Evolutionary conservation across 1,284 basidiomycete genomes (phyloP).

Genomic region (Sphaerobolus stellatus): DNA sequence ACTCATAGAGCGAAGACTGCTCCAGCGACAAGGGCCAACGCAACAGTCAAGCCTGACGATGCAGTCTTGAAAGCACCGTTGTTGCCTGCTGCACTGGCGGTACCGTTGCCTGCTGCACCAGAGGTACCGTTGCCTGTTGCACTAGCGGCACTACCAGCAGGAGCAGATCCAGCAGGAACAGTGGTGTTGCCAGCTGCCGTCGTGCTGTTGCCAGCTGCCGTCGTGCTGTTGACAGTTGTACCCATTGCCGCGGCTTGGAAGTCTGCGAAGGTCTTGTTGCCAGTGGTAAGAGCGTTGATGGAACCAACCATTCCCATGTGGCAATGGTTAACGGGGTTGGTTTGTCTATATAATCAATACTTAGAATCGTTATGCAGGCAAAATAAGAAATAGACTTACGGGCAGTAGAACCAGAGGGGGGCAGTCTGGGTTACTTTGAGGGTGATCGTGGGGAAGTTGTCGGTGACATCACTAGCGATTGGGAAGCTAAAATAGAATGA

Average conservation of each 20-base stretch:
- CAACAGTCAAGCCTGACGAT: too few species aligned
- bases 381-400: conserved; percentile 45
- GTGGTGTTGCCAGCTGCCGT: not conserved
- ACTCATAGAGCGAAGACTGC: too few species aligned
- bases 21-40: too few species aligned
- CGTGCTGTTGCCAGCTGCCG: not conserved
- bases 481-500: conserved; percentile 34
- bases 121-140: too few species aligned
- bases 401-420: conserved; percentile 12
- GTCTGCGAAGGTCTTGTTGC: conserved; percentile 1
- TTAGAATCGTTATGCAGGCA: not conserved
- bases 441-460: conserved; percentile 14
- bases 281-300: conserved; percentile 5
- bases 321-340: conserved; percentile 5
- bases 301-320: conserved; percentile 10
- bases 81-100: conserved; percentile 15
- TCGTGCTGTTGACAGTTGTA: not conserved
- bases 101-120: not conserved
- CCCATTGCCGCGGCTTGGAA: conserved; percentile 5
- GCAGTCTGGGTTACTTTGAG: not conserved
- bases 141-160: conserved; percentile 8
- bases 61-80: too few species aligned
- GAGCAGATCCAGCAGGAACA: not conserved
- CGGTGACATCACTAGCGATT: conserved; percentile 28
- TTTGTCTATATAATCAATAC: conserved; percentile 2